Conservation (phyloP, 208 protist species). For the Leptomonas pyrrhocoris region DNA sequence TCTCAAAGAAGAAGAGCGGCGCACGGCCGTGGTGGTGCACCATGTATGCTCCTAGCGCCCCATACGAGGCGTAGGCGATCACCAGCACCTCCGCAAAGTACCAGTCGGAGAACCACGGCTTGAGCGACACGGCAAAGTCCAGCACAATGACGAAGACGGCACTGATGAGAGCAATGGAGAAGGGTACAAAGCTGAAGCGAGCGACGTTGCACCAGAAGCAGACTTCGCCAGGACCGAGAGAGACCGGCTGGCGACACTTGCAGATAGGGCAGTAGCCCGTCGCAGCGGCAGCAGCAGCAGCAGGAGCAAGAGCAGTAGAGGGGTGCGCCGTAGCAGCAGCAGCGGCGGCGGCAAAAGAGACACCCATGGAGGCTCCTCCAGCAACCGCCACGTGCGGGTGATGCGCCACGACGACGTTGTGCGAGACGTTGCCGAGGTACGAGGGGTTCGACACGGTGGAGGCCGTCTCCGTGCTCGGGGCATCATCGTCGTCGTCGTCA, state of each 20-base stretch:
- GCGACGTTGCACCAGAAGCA: constrained; percentile 72
- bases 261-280: constrained; percentile 58
- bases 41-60: constrained; percentile 25
- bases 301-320: too few relatives aligned
- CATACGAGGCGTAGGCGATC: constrained; percentile 40
- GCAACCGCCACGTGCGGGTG: not conserved
- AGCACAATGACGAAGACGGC: constrained; percentile 41
- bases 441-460: constrained; percentile 9
- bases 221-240: constrained; percentile 50
- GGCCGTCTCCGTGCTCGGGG: constrained; percentile 2
- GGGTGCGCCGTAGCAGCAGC: too few relatives aligned
- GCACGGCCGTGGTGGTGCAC: constrained; percentile 21
- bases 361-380: not conserved
- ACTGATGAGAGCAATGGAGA: constrained; percentile 39
- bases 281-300: not conserved
- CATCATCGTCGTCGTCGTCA: constrained; percentile 1
- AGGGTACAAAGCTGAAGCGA: constrained; percentile 51
- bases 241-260: constrained; percentile 39
- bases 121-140: constrained; percentile 48
- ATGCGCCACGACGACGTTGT: constrained; percentile 16
- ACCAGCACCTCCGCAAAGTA: constrained; percentile 47
- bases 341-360: not conserved
- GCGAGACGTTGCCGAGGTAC: constrained; percentile 8
- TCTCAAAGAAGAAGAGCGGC: constrained; percentile 20
- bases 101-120: constrained; percentile 66